phyloP scores from a whole-genome alignment of 2,329 filamentous ascomycete genomes.

The Pestalotiopsis fici region DNA sequence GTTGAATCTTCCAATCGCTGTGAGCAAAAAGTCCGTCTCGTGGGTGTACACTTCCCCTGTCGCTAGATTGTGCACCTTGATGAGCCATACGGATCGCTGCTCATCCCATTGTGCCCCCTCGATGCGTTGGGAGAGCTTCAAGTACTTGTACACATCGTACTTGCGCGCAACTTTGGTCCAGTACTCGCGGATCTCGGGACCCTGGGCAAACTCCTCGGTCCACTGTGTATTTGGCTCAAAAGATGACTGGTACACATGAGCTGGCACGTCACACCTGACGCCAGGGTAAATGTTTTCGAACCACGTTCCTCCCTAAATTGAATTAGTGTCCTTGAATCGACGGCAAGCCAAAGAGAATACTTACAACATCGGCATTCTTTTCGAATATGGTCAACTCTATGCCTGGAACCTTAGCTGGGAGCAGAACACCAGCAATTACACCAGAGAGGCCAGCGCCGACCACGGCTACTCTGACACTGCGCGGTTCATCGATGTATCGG shows the following conservation, averaged over 20 bases:
- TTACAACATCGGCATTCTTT: slow-evolving; percentile 67
- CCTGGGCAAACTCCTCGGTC: slow-evolving; percentile 68
- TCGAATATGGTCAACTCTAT: slow-evolving; percentile 68
- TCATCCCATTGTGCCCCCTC: slow-evolving; percentile 57
- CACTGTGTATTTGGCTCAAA: slow-evolving; percentile 70
- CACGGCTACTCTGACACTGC: slow-evolving; percentile 55
- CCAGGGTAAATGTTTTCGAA: slow-evolving; percentile 62
- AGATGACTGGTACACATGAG: slow-evolving; percentile 69
- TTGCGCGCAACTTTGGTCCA: slow-evolving; percentile 64
- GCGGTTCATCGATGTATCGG: slow-evolving; percentile 46
- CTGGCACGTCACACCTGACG: slow-evolving; percentile 68
- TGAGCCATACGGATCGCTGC: slow-evolving; percentile 53
- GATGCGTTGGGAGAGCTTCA: slow-evolving; percentile 58
- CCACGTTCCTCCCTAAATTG: slow-evolving; percentile 50
- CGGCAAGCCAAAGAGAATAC: slow-evolving; percentile 24
- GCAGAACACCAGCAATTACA: slow-evolving; percentile 63
- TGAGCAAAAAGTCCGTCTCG: slow-evolving; percentile 61
- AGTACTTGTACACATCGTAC: slow-evolving; percentile 62
- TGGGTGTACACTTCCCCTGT: slow-evolving; percentile 40
- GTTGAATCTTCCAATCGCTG: slow-evolving; percentile 67
- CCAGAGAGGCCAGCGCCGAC: slow-evolving; percentile 67
- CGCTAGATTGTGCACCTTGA: slow-evolving; percentile 43
- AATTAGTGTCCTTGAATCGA: slow-evolving; percentile 7
- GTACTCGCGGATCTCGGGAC: slow-evolving; percentile 67
- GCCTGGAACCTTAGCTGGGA: slow-evolving; percentile 69